Evolutionary conservation across 164 flowering plant species (phyloP), one percentile per base, ranked within the genome.

Genomic region (Annona cherimola): DNA sequence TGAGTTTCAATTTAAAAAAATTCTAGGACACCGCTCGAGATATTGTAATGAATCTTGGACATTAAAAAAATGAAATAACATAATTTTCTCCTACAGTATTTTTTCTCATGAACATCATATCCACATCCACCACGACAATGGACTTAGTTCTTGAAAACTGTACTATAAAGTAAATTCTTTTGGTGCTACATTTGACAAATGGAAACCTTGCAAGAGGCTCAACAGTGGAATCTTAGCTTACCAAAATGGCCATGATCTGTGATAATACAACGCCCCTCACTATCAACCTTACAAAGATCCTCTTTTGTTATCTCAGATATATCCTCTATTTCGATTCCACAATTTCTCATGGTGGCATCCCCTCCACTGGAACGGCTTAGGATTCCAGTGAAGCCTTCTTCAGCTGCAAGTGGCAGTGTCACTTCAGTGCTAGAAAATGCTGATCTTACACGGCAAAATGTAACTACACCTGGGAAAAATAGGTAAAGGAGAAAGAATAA

Each of bases 201-300:
- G 39, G 54, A 66, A 1, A 12, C 4, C 55, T 39, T 61, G 39
- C 11, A 44, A 64, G 4, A 14, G 43, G 16, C 11, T 9, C 44
- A 9, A 12, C 46, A 20, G 14, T 61, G 63, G 35, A 19, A 55
- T 65, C 61, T 18, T 20, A 75, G 74, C 88, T 75, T 69, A 95
- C 99, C 91, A 78, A 95, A 95, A 85, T 93, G 97, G 5, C 91
- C 89, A 84, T 96, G 99, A 85, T 96, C 99, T 11, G 99, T 93
- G 72, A 93, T 81, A 44, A 96, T 63, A 78, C 99, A 96, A n/a
- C 98, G 95, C 39, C 99, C 99, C 82, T 96, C 98, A 60, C 90
- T 81, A 70, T 93, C 99, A 76, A 96, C 79, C 76, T 83, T 84
- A 45, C 86, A 81, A 75, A 93, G 91, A 76, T 91, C 95, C 45